A percentile compares a stretch with the other conserved stretches of the same genome.
Conservation (phyloP, 805 yeast genomes). For the Candida insectalens region DNA sequence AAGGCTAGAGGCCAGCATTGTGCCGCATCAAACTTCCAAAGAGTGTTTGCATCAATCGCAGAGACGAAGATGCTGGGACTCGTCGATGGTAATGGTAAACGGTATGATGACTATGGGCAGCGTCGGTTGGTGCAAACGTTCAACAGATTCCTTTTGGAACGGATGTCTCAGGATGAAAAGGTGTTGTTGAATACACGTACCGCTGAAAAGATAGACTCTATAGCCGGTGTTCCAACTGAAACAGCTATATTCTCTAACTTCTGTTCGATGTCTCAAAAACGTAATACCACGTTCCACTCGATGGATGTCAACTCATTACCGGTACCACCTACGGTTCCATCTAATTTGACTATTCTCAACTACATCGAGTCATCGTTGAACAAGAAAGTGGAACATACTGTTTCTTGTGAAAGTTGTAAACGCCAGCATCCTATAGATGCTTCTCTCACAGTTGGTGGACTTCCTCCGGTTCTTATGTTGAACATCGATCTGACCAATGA, state of each 20-base stretch:
- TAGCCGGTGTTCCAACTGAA: conserved; percentile 35
- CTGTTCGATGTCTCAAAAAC: conserved; percentile 29
- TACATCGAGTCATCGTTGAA: conserved; percentile 57
- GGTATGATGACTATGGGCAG: conserved; percentile 33
- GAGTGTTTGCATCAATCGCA: conserved; percentile 34
- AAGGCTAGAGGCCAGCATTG: conserved; percentile 75
- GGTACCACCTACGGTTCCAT: conserved; percentile 23
- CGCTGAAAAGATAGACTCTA: conserved; percentile 14
- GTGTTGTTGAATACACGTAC: conserved; percentile 16
- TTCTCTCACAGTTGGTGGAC: conserved; percentile 35
- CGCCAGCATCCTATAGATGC: conserved; percentile 46
- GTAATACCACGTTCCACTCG: conserved; percentile 26
- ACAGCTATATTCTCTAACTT: conserved; percentile 30
- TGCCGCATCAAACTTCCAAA: conserved; percentile 71
- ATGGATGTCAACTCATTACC: conserved; percentile 31
- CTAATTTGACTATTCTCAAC: conserved; percentile 34
- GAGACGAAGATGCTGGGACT: conserved; percentile 47
- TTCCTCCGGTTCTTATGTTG: conserved; percentile 58
- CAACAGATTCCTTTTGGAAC: conserved; percentile 47
- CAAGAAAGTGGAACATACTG: conserved; percentile 36
- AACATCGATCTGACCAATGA: conserved; percentile 47
- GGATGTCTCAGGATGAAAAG: conserved; percentile 40
- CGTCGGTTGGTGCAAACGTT: conserved; percentile 41
- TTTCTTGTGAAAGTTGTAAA: conserved; percentile 44
- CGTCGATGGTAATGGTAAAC: conserved; percentile 37